Conservation (phyloP, 768 basidiomycete species). For the Russula foetens region DNA sequence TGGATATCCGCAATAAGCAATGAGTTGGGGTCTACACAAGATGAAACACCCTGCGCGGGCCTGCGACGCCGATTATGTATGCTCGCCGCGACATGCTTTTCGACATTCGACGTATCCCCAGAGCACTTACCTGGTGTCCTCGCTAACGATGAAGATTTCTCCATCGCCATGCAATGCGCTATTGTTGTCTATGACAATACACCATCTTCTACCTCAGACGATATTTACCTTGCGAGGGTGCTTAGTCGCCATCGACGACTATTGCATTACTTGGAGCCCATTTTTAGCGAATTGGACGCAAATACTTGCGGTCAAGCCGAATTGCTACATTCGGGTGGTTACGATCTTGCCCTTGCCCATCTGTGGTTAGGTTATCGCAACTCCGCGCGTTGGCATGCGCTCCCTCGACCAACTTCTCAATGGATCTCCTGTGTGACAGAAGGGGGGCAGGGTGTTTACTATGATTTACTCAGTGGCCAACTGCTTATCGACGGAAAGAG, state of each 20-base stretch:
- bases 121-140: neutral
- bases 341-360: neutral
- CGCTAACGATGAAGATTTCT: neutral
- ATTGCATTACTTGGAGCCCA: neutral
- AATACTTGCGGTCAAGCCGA: neutral
- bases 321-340: neutral
- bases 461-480: conserved; percentile 36
- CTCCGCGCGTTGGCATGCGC: neutral
- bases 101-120: conserved; percentile 4
- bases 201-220: neutral
- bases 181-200: conserved; percentile 6
- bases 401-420: neutral
- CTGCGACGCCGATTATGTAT: conserved; percentile 3
- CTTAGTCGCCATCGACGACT: conserved; percentile 3
- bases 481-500: conserved; percentile 37
- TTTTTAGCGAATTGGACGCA: neutral
- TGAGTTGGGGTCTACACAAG: neutral
- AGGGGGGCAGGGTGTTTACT: conserved; percentile 23
- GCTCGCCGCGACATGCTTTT: conserved; percentile 8
- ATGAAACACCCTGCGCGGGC: neutral
- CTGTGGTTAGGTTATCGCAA: neutral
- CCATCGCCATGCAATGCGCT: conserved; percentile 9
- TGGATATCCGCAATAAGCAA: neutral
- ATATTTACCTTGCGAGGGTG: neutral
- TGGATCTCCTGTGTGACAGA: neutral